Evolutionary conservation across 1,284 basidiomycete species (phyloP).

Genomic region (Inonotus obliquus): DNA sequence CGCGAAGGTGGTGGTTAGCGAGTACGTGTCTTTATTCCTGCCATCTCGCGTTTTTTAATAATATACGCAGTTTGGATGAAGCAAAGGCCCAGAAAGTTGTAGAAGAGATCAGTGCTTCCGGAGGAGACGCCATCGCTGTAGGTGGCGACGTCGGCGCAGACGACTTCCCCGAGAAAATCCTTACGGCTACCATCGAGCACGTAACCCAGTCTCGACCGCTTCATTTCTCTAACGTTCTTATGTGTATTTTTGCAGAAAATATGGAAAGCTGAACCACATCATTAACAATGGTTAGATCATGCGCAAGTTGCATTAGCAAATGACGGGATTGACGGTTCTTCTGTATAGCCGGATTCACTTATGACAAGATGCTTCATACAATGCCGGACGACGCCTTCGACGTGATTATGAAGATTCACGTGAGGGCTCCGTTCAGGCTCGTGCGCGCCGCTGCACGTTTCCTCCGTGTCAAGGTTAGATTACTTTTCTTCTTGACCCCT

Average conservation of each 20-base stretch:
- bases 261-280: conserved; percentile 81
- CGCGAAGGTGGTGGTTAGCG: conserved; percentile 81
- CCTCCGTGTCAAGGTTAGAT: conserved; percentile 71
- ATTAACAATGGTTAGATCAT: conserved; percentile 67
- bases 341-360: conserved; percentile 72
- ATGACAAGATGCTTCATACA: conserved; percentile 85
- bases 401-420: conserved; percentile 68
- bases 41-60: not conserved
- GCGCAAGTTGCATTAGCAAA: conserved; percentile 20
- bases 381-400: conserved; percentile 81
- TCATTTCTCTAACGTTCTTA: conserved; percentile 7
- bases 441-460: conserved; percentile 81
- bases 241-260: conserved; percentile 43
- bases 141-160: conserved; percentile 76
- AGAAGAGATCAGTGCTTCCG: conserved; percentile 68
- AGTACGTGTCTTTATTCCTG: conserved; percentile 42
- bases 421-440: conserved; percentile 81
- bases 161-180: conserved; percentile 76
- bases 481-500: not conserved
- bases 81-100: conserved; percentile 62
- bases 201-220: conserved; percentile 30
- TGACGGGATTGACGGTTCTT: not conserved
- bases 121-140: conserved; percentile 70
- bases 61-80: conserved; percentile 52
- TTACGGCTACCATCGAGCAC: conserved; percentile 73